phyloP scores from a whole-genome alignment of 2,329 filamentous ascomycete species.

The Furcasterigmium furcatum region DNA sequence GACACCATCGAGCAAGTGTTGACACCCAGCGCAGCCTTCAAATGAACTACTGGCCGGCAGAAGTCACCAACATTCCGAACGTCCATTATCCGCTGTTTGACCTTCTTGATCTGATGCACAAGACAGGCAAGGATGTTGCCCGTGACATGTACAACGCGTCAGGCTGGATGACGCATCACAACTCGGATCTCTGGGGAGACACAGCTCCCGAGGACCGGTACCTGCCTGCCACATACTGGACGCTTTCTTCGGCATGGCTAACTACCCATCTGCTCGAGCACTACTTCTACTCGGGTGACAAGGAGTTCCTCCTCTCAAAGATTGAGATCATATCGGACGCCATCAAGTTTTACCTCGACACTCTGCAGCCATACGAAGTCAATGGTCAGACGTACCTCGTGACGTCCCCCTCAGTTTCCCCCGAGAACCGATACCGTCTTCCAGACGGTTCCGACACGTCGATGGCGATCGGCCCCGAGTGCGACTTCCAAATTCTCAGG shows the following conservation, averaged over 20 bases:
- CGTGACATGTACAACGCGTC: conserved; percentile 30
- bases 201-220: conserved; percentile 29
- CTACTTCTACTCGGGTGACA: conserved; percentile 29
- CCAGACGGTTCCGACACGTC: conserved; percentile 9
- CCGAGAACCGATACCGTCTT: conserved; percentile 17
- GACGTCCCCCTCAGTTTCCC: conserved; percentile 17
- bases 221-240: conserved; percentile 25
- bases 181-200: conserved; percentile 35
- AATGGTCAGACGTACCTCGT: conserved; percentile 20
- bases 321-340: too few relatives aligned
- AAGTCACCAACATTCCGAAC: conserved; percentile 26
- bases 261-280: conserved; percentile 33
- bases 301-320: conserved; percentile 15
- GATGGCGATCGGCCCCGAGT: too few relatives aligned
- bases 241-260: conserved; percentile 34
- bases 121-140: conserved; percentile 27
- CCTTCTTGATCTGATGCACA: conserved; percentile 24
- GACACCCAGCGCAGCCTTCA: conserved; percentile 40
- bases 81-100: conserved; percentile 37
- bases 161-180: conserved; percentile 34
- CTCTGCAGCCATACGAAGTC: too few relatives aligned
- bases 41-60: conserved; percentile 36
- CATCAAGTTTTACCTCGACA: conserved; percentile 32
- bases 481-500: too few relatives aligned
- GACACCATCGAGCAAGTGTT: too few relatives aligned